Percentiles rank a stretch among this genome's conserved stretches.
phyloP scores from a whole-genome alignment of 2,329 filamentous ascomycete species.

The Apiospora aurea region DNA sequence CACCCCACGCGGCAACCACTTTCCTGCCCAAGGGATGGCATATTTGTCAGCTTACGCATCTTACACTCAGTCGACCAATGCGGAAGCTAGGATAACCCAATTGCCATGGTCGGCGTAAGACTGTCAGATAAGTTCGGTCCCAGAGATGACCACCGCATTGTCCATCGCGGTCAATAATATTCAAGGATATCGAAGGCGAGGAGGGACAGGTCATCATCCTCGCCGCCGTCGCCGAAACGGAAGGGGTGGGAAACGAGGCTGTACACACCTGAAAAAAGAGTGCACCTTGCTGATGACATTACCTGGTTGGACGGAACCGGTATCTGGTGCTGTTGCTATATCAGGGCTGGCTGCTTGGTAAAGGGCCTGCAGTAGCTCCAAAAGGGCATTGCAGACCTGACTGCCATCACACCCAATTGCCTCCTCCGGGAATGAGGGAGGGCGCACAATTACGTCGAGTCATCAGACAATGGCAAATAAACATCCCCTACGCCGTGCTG shows the following conservation, averaged over 20 bases:
- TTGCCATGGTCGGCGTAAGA: background rate
- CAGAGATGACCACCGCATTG: constrained; percentile 7
- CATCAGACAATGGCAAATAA: constrained; percentile 1
- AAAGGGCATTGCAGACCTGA: background rate
- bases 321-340: constrained; percentile 7
- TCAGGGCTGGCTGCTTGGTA: constrained; percentile 13
- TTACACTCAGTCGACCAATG: background rate
- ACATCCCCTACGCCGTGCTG: background rate
- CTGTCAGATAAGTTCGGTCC: background rate
- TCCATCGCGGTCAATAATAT: background rate
- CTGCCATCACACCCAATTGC: background rate
- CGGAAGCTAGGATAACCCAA: background rate
- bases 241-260: background rate
- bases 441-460: constrained; percentile 12
- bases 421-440: constrained; percentile 3
- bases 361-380: constrained; percentile 16
- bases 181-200: background rate
- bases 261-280: background rate
- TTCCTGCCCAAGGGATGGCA: constrained; percentile 10
- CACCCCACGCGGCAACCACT: constrained; percentile 8
- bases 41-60: constrained; percentile 16
- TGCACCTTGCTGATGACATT: background rate
- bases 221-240: background rate
- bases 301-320: background rate
- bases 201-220: background rate